A percentile compares a stretch with the other conserved stretches of the same genome.
Conservation (phyloP, 1,139 yeast species). For the Candida sp. region DNA sequence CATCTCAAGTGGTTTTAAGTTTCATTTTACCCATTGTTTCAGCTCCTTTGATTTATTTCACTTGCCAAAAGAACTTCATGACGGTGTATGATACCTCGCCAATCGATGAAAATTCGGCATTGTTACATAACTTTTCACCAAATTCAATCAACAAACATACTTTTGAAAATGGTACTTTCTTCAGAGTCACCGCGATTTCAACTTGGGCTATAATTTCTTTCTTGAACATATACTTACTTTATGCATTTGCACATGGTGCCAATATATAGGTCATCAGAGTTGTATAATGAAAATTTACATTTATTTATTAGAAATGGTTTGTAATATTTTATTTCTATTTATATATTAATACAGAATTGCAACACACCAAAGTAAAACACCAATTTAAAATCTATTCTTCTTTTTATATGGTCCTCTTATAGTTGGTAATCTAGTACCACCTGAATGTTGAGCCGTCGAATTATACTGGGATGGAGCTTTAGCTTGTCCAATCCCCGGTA, state of each 20-base stretch:
- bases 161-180: constrained; percentile 63
- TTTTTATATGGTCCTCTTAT: constrained; percentile 41
- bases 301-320: not conserved
- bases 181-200: constrained; percentile 51
- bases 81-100: constrained; percentile 36
- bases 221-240: constrained; percentile 69
- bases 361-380: not conserved
- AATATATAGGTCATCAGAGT: constrained; percentile 37
- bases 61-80: constrained; percentile 58
- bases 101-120: constrained; percentile 14
- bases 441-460: not conserved
- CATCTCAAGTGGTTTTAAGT: constrained; percentile 72
- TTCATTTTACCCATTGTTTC: constrained; percentile 69
- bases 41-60: constrained; percentile 73
- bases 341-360: not conserved
- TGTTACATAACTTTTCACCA: constrained; percentile 7
- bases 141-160: constrained; percentile 14
- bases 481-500: constrained; percentile 56
- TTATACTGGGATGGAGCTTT: constrained; percentile 8
- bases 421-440: constrained; percentile 31
- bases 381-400: constrained; percentile 19
- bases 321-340: constrained; percentile 2
- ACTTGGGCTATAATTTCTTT: constrained; percentile 74
- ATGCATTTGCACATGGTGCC: constrained; percentile 67
- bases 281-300: not conserved